Base-by-base conservation (phyloP, 1,284 basidiomycete species). In the Ceratobasidium sp. region DNA sequence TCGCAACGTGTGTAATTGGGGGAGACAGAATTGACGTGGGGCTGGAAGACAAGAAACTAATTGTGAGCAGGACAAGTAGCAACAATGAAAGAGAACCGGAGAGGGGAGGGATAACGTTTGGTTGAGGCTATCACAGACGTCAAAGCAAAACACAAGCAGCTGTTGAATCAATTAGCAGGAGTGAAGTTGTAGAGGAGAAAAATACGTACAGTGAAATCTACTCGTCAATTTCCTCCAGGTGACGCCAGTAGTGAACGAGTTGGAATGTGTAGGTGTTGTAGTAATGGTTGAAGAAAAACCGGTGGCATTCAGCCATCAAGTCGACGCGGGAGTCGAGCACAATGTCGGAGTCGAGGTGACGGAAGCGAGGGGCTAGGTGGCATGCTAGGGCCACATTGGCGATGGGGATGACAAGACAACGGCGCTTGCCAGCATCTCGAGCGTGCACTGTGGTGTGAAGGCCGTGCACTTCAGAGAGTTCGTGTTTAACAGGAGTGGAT, bases 261-360 rank as follows among this genome's bases (percentile, higher is more conserved):
- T 54, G 28, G 47, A 47, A 64, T 14, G 49, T 66, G 32, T 52
- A 54, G 26, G 52, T 30, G 21, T 66, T 66, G 41, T 38, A 66
- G 43, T 52, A 66, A 9, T 64, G 23, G 18, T 64, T 64, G 26
- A 64, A 50, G 21, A 23, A 50, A 21, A 62, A 62, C 7, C 47
- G 44, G 7, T 21, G 21, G 18, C 18, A 30, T n/a, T 11, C 2
- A 6, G n/a, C 3, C 14, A 35, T 6, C 11, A 35, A 1, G 14
- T 30, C 21, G 9, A 43, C 21, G 14, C n/a, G 14, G n/a, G 6
- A 4, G 41, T 35, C 16, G 14, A 66, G 49, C 9, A 23, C n/a
- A 2, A 54, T 26, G 6, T 13, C 7, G 8, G 9, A 8, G 7
- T 26, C 16, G 28, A 54, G 13, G 13, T 8, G 28, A 14, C 44